These are phyloP conservation scores for Aspergillus ochraceus DNA, from an alignment of 2,329 filamentous ascomycete species.

Conservation along the genomic window DNA sequence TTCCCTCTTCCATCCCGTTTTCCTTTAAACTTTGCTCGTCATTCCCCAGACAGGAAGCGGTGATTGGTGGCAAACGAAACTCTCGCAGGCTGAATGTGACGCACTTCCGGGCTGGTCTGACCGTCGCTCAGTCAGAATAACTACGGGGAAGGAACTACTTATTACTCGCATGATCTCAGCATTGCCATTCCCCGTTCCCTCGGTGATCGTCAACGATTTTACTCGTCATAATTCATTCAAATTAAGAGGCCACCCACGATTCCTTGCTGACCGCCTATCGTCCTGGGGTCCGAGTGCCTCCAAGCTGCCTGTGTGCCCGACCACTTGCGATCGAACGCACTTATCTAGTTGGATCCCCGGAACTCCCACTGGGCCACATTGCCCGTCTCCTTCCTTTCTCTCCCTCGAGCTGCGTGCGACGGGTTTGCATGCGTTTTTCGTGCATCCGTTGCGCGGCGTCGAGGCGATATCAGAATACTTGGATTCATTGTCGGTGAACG, in stretches of 20 bases:
- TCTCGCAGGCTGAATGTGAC: background rate
- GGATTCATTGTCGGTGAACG: conserved; percentile 1
- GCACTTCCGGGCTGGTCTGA: conserved; percentile 8
- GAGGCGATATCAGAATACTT: conserved; percentile 4
- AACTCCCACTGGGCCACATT: conserved; percentile 1
- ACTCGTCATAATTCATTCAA: background rate
- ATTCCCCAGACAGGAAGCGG: conserved; percentile 1
- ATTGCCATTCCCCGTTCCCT: background rate
- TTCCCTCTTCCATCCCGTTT: background rate
- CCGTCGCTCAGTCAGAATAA: conserved; percentile 5
- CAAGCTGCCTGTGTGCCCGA: conserved; percentile 23
- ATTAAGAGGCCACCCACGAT: conserved; percentile 3
- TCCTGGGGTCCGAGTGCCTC: conserved; percentile 6
- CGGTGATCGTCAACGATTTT: conserved; percentile 5
- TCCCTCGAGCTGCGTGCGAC: conserved; percentile 5
- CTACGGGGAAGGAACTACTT: background rate
- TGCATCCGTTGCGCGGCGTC: conserved; percentile 9
- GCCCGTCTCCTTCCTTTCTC: conserved; percentile 2
- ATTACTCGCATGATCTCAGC: background rate
- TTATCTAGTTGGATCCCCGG: background rate
- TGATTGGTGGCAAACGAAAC: conserved; percentile 7
- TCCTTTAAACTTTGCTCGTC: background rate
- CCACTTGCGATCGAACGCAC: conserved; percentile 17
- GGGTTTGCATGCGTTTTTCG: conserved; percentile 3
- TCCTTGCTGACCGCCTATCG: conserved; percentile 20